Percentiles rank a stretch among this genome's conserved stretches.
These are phyloP conservation scores for Ustilago xerochloae DNA, from an alignment of 1,284 basidiomycete species.

Conservation along the genomic window DNA sequence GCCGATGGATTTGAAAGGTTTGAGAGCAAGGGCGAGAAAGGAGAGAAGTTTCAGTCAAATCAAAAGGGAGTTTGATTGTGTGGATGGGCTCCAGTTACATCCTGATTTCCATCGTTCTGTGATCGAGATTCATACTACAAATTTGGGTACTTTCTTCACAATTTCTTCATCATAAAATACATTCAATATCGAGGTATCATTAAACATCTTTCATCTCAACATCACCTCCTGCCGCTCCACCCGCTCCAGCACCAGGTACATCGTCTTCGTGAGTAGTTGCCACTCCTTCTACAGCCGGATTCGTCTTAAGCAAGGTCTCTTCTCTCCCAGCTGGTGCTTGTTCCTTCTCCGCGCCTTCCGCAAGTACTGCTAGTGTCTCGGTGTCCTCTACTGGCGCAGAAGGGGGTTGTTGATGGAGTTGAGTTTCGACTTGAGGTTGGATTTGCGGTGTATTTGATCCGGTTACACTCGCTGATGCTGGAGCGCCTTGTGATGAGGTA, in stretches of 20 bases:
- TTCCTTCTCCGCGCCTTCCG: conserved; percentile 19
- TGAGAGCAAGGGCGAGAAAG: conserved; percentile 6
- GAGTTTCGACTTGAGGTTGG: conserved; percentile 37
- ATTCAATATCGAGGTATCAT: neutral
- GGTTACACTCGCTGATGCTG: neutral
- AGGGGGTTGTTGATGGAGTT: conserved; percentile 29
- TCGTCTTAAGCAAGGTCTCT: conserved; percentile 9
- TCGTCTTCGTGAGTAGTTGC: conserved; percentile 23
- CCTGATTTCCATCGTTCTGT: neutral
- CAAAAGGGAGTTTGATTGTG: conserved; percentile 21
- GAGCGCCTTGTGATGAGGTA: conserved; percentile 17
- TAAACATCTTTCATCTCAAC: conserved; percentile 38
- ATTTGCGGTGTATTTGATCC: conserved; percentile 25
- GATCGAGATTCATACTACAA: conserved; percentile 15
- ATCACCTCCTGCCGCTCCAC: neutral
- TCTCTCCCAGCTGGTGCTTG: conserved; percentile 15
- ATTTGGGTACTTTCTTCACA: conserved; percentile 25
- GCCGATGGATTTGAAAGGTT: neutral
- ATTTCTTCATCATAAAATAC: no score
- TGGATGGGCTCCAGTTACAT: conserved; percentile 23
- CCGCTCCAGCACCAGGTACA: neutral
- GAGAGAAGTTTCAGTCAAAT: conserved; percentile 27
- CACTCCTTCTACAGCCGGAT: conserved; percentile 12
- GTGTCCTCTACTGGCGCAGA: conserved; percentile 6
- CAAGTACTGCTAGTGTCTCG: conserved; percentile 23